A percentile compares a stretch with the other conserved stretches of the same genome.
Evolutionary conservation across 257 asterid species (phyloP).

Genomic region (Thymus quinquecostatus): DNA sequence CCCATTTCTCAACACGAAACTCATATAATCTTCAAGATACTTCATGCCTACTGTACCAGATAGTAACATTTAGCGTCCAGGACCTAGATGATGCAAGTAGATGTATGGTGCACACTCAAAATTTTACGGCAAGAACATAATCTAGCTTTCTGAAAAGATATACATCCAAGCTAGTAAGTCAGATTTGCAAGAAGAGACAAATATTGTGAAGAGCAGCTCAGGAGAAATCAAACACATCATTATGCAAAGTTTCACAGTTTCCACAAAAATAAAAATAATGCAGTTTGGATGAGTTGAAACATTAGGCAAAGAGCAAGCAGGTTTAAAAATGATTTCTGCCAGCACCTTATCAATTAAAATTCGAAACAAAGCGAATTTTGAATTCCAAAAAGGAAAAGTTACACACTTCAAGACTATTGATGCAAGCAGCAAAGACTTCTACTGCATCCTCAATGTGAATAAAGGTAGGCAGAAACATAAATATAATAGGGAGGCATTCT

Average conservation of each 20-base stretch:
- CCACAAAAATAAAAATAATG: background rate
- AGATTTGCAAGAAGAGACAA: background rate
- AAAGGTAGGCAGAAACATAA: background rate
- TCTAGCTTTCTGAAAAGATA: background rate
- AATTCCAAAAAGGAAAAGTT: background rate
- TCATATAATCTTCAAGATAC: background rate
- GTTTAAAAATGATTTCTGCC: background rate
- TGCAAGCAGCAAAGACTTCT: background rate
- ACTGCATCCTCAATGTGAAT: background rate
- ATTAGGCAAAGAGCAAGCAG: background rate
- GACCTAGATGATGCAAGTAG: background rate
- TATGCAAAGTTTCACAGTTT: background rate
- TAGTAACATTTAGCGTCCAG: background rate
- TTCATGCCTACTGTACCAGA: background rate
- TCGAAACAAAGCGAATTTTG: no score
- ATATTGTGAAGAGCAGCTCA: background rate
- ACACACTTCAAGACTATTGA: background rate
- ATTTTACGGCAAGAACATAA: background rate
- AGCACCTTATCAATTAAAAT: background rate
- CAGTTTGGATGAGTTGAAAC: conserved; percentile 9
- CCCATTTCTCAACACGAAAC: background rate
- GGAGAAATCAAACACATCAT: background rate
- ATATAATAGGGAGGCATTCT: background rate
- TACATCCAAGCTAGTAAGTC: background rate
- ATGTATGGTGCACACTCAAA: background rate